Conservation (phyloP, 2,329 filamentous ascomycete species). For the Hymenotorrendiella dingleyae region DNA sequence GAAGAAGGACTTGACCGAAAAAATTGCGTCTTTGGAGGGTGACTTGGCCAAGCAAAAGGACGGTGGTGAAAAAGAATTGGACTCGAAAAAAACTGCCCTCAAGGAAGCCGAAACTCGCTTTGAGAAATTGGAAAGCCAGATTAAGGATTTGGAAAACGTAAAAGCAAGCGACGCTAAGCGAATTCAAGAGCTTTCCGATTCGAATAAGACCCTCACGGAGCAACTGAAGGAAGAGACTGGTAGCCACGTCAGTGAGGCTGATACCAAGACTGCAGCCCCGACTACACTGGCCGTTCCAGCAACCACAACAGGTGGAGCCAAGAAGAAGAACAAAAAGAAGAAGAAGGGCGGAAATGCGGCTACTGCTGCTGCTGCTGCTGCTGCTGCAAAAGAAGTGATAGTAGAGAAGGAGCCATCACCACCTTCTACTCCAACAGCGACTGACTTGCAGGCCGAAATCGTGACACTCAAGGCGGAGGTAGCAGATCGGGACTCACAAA, state of each 20-base stretch:
- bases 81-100: constrained; percentile 15
- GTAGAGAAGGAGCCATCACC: constrained; percentile 15
- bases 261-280: constrained; percentile 11
- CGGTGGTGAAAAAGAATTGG: constrained; percentile 10
- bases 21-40: constrained; percentile 15
- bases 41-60: constrained; percentile 17
- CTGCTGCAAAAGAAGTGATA: no score
- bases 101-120: constrained; percentile 18
- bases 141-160: constrained; percentile 20
- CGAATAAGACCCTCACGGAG: constrained; percentile 17
- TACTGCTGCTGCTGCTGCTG: constrained; percentile 20
- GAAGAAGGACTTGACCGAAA: constrained; percentile 17
- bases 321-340: constrained; percentile 90
- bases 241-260: constrained; percentile 11
- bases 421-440: constrained; percentile 8
- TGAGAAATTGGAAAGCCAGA: constrained; percentile 17
- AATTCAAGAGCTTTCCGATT: constrained; percentile 21
- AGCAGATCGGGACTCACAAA: constrained; percentile 49
- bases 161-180: constrained; percentile 16
- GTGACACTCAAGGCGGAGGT: constrained; percentile 25
- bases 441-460: constrained; percentile 25
- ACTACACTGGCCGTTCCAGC: constrained; percentile 6
- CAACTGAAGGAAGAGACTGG: constrained; percentile 13
- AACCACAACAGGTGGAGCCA: constrained; percentile 41
- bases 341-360: constrained; percentile 52